Percentiles rank a stretch among this genome's conserved stretches.
phyloP scores from a whole-genome alignment of 164 flowering plant genomes.

The Vitis rupestris region DNA sequence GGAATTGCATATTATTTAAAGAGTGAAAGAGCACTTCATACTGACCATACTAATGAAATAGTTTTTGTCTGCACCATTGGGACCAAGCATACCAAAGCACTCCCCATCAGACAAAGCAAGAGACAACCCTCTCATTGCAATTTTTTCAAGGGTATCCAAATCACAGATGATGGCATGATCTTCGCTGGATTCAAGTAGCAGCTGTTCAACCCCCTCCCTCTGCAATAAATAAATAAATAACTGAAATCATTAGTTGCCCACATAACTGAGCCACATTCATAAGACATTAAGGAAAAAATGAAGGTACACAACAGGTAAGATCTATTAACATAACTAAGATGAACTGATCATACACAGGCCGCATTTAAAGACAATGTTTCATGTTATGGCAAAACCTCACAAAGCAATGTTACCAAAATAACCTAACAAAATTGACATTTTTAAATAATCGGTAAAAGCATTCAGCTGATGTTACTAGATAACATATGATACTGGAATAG shows the following conservation, averaged over 20 bases:
- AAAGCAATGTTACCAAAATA: too few relatives aligned
- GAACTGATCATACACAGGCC: too few relatives aligned
- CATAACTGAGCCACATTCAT: too few relatives aligned
- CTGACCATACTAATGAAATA: constrained; percentile 92
- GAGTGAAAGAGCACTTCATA: background rate
- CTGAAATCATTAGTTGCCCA: background rate
- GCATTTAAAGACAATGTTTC: background rate
- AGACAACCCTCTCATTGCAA: constrained; percentile 84
- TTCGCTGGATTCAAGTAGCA: constrained; percentile 51
- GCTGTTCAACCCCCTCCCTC: constrained; percentile 80
- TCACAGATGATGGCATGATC: constrained; percentile 71
- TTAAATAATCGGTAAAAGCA: too few relatives aligned
- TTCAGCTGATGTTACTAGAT: too few relatives aligned
- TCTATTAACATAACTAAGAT: too few relatives aligned
- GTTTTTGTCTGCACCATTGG: constrained; percentile 98
- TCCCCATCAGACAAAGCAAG: constrained; percentile 90
- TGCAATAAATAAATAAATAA: constrained; percentile 20
- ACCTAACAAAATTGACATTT: too few relatives aligned
- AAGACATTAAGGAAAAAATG: too few relatives aligned
- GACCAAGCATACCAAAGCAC: constrained; percentile 99
- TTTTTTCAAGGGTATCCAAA: constrained; percentile 79
- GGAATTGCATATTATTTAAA: background rate
- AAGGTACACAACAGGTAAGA: too few relatives aligned
- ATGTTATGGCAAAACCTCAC: background rate
- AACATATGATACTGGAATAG: too few relatives aligned